Conservation (phyloP, 2,329 filamentous ascomycete species). For the Xylaria digitata region DNA sequence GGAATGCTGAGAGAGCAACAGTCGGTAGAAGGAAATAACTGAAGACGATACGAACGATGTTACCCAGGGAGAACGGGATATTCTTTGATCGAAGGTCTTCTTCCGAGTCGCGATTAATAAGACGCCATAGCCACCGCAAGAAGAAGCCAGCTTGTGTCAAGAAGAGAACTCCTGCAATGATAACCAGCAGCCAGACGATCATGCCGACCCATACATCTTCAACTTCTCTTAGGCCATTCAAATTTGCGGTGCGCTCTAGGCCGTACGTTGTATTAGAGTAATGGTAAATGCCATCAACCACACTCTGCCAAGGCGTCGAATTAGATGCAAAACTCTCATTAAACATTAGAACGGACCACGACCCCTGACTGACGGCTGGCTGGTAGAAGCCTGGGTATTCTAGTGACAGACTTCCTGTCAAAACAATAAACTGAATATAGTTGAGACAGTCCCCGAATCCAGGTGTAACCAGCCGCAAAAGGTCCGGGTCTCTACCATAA, state of each 20-base stretch:
- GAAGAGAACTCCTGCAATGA: constrained; percentile 74
- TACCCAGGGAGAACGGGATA: constrained; percentile 84
- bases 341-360: constrained; percentile 93
- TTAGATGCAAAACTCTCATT: constrained; percentile 87
- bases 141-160: constrained; percentile 82
- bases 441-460: constrained; percentile 97
- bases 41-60: constrained; percentile 85
- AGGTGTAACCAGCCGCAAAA: constrained; percentile 90
- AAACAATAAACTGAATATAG: constrained; percentile 91
- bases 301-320: constrained; percentile 70
- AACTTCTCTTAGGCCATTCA: constrained; percentile 80
- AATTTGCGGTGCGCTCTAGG: constrained; percentile 80
- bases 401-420: constrained; percentile 88
- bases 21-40: constrained; percentile 93
- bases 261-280: constrained; percentile 79
- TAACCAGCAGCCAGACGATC: constrained; percentile 88
- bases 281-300: constrained; percentile 88
- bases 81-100: constrained; percentile 94
- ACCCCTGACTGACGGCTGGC: constrained; percentile 85
- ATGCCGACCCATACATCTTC: constrained; percentile 93
- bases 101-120: constrained; percentile 76
- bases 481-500: constrained; percentile 91
- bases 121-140: constrained; percentile 79
- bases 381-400: constrained; percentile 96
- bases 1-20: constrained; percentile 88